Base-by-base conservation (phyloP, 2,329 filamentous ascomycete genomes). In the Diaporthe aspalathi region DNA sequence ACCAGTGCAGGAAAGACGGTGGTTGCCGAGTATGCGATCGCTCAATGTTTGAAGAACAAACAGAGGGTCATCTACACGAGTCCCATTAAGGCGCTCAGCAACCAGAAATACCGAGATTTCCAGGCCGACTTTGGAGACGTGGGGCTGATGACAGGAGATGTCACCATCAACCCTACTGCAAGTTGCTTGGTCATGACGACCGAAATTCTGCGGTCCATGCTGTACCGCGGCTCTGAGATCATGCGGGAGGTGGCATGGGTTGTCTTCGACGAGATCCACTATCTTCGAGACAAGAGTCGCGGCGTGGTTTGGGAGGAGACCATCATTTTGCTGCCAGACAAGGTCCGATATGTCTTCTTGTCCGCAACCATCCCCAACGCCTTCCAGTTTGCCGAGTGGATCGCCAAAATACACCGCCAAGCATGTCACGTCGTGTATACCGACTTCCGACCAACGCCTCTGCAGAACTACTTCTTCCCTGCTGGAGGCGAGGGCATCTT, bases 181-280 rank as follows among this genome's bases (percentile, higher is more conserved):
- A 98, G 95, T 72, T 99, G 96, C 81, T 86, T 99, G 71, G 96
- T 99, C 78, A 99, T 99, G 96, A 99, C 96, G 0, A 99, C 96
- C 0, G 96, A 99, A 85, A 99, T 99, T 94, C 83, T 99, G 79
- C 92, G 96, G 62, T 98, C 95, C 22, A 99, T 99, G 96, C 81
- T 99, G 83, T 99, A 99, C 82, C 90, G 96, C 76, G 96, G 96
- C 72, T 98, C 96, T 0, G 96, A 99, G 84, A 98, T 99, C 75
- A 99, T 99, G 95, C 94, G 96, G 76, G 96, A 99, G 84, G 97
- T 99, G 1, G 95, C 93, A 17, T 99, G 96, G 96, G 97, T 99
- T 1, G 87, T 99, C 2, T 99, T 99, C 77, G 96, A 99, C 82
- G 96, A 99, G 82, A 97, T 99, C 74, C 96, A 99, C 82, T 99